Conservation (phyloP, 2,329 filamentous ascomycete species). For the Lizonia empirigonia region DNA sequence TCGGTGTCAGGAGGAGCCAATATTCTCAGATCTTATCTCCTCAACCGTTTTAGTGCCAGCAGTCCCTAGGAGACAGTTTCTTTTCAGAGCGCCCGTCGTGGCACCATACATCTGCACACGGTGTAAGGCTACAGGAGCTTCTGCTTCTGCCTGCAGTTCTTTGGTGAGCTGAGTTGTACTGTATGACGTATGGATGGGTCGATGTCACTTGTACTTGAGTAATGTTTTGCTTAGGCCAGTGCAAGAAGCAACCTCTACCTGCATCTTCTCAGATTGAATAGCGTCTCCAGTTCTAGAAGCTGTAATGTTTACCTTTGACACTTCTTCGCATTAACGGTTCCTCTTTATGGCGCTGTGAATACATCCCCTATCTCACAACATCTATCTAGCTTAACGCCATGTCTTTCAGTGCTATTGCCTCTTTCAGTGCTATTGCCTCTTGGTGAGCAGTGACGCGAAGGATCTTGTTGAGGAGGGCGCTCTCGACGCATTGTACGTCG, state of each 20-base stretch:
- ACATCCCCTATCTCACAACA: background rate
- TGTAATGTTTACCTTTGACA: constrained; percentile 1
- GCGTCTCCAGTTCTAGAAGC: constrained; percentile 7
- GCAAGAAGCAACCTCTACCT: background rate
- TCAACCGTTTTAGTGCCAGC: background rate
- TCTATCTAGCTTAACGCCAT: background rate
- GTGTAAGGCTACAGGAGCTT: background rate
- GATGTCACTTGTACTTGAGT: constrained; percentile 3
- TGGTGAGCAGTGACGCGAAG: background rate
- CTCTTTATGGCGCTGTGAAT: background rate
- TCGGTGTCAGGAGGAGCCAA: background rate
- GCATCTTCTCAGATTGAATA: background rate
- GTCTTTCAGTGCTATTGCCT: too few species aligned
- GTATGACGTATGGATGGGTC: background rate
- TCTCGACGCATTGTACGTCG: too few species aligned
- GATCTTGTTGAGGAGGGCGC: too few species aligned
- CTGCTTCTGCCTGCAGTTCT: background rate
- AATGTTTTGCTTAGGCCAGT: background rate
- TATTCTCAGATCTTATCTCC: background rate
- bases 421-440: too few species aligned
- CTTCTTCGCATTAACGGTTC: background rate
- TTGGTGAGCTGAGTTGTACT: background rate
- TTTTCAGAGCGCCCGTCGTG: background rate
- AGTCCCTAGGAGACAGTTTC: background rate
- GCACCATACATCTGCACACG: background rate